A percentile compares a stretch with the other conserved stretches of the same genome.
Conservation (phyloP, 164 flowering plant genomes). For the Hamamelis virginiana region DNA sequence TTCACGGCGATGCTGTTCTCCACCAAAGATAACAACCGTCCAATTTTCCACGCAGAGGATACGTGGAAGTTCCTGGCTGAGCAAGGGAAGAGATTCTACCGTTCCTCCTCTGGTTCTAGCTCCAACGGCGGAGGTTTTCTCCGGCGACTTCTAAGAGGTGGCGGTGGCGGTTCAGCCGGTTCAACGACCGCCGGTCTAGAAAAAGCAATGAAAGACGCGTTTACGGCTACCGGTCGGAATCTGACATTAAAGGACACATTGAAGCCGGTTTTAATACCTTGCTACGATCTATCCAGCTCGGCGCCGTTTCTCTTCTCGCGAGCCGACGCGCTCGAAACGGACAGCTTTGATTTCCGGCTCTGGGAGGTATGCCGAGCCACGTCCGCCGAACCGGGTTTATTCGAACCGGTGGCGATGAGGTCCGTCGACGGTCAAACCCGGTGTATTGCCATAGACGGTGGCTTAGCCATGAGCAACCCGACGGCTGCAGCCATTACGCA, state of each 20-base stretch:
- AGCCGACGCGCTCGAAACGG: conserved; percentile 87
- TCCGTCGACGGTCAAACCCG: conserved; percentile 70
- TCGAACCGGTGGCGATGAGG: conserved; percentile 63
- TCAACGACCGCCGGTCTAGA: conserved; percentile 46
- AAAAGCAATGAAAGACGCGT: conserved; percentile 57
- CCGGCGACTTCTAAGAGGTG: conserved; percentile 30
- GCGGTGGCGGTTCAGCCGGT: conserved; percentile 23
- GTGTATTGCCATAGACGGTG: conserved; percentile 85
- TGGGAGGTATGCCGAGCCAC: conserved; percentile 95
- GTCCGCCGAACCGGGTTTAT: conserved; percentile 65
- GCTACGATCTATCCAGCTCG: conserved; percentile 83
- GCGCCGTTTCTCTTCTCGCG: conserved; percentile 92
- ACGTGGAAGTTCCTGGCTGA: conserved; percentile 75
- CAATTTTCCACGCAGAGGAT: conserved; percentile 74
- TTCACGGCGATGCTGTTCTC: conserved; percentile 90
- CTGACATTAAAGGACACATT: conserved; percentile 79
- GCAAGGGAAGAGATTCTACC: conserved; percentile 47
- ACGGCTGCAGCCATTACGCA: conserved; percentile 95
- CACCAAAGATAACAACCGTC: conserved; percentile 45
- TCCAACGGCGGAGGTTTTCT: conserved; percentile 28
- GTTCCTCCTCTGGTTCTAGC: conserved; percentile 13
- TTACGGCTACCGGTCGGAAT: conserved; percentile 38
- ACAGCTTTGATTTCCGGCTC: conserved; percentile 76
- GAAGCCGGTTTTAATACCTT: conserved; percentile 88
- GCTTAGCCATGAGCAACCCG: conserved; percentile 87